A percentile compares a stretch with the other conserved stretches of the same genome.
phyloP scores from a whole-genome alignment of 176 grass and related monocot species.

The Eleusine coracana region DNA sequence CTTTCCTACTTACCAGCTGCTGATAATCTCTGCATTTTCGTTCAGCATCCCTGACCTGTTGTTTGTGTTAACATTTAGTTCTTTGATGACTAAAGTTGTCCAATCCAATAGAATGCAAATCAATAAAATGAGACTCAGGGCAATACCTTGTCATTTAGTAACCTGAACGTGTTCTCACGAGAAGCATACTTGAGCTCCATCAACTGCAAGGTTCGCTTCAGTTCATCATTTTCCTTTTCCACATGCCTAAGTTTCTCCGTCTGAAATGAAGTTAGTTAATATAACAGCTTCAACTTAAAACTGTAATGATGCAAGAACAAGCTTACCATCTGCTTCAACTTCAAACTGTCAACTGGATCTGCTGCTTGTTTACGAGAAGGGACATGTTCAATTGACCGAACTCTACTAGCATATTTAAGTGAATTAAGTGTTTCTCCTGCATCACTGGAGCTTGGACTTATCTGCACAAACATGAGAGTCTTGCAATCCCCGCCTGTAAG shows the following conservation, averaged over 20 bases:
- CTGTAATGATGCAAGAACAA: constrained; percentile 21
- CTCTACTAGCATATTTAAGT: constrained; percentile 90
- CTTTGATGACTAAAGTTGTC: neutral
- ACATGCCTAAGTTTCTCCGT: constrained; percentile 64
- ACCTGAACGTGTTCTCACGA: constrained; percentile 72
- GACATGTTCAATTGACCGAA: constrained; percentile 80
- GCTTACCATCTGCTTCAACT: constrained; percentile 90
- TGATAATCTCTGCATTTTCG: constrained; percentile 68
- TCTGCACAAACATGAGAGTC: constrained; percentile 96
- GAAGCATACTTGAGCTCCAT: constrained; percentile 80
- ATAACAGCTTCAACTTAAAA: constrained; percentile 16
- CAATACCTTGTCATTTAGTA: constrained; percentile 81
- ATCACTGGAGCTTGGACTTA: constrained; percentile 90
- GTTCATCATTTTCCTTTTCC: constrained; percentile 73
- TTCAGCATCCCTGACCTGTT: constrained; percentile 79
- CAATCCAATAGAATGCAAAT: constrained; percentile 11
- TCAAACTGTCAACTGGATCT: constrained; percentile 87
- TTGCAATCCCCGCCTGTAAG: constrained; percentile 95
- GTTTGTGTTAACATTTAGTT: constrained; percentile 29
- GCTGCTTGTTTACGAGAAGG: constrained; percentile 77
- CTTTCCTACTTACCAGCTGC: constrained; percentile 60
- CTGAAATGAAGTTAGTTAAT: constrained; percentile 50
- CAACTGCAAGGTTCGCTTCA: constrained; percentile 66
- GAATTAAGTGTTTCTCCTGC: constrained; percentile 85
- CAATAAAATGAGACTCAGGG: constrained; percentile 10